These are phyloP conservation scores for Talaromyces thailandensis DNA, from an alignment of 495 filamentous ascomycete genomes.

Conservation along the genomic window DNA sequence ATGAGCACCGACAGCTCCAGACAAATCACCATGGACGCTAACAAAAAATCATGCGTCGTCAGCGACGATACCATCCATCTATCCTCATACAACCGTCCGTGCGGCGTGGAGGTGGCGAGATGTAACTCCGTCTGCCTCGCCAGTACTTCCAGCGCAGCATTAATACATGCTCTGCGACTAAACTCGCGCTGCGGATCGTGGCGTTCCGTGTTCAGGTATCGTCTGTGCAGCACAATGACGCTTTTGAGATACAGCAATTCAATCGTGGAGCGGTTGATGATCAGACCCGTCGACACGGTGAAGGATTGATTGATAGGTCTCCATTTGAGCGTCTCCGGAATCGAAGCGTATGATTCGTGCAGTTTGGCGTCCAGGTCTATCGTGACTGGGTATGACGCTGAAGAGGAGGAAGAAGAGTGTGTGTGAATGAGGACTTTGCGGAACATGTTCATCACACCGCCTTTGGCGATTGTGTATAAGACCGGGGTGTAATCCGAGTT, in stretches of 20 bases:
- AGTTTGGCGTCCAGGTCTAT: slow-evolving; percentile 26
- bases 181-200: slow-evolving; percentile 16
- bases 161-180: slow-evolving; percentile 31
- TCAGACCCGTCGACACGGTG: slow-evolving; percentile 12
- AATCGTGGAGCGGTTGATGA: slow-evolving; percentile 13
- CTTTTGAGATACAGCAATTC: slow-evolving; percentile 24
- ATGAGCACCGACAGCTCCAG: slow-evolving; percentile 28
- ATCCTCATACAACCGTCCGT: slow-evolving; percentile 32
- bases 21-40: slow-evolving; percentile 43
- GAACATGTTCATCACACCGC: slow-evolving; percentile 25
- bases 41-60: slow-evolving; percentile 36
- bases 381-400: slow-evolving; percentile 21
- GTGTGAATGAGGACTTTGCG: slow-evolving; percentile 27
- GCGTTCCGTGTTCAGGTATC: slow-evolving; percentile 24
- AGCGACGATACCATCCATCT: slow-evolving; percentile 39
- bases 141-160: slow-evolving; percentile 33
- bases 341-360: slow-evolving; percentile 11
- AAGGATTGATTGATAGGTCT: slow-evolving; percentile 11
- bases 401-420: slow-evolving; percentile 13
- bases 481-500: slow-evolving; percentile 35
- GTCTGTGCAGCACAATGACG: slow-evolving; percentile 32
- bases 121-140: slow-evolving; percentile 24
- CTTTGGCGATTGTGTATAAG: slow-evolving; percentile 40
- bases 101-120: slow-evolving; percentile 22
- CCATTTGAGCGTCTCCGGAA: slow-evolving; percentile 7